Conservation (phyloP, 768 basidiomycete genomes). For the Hygrocybe punicea region DNA sequence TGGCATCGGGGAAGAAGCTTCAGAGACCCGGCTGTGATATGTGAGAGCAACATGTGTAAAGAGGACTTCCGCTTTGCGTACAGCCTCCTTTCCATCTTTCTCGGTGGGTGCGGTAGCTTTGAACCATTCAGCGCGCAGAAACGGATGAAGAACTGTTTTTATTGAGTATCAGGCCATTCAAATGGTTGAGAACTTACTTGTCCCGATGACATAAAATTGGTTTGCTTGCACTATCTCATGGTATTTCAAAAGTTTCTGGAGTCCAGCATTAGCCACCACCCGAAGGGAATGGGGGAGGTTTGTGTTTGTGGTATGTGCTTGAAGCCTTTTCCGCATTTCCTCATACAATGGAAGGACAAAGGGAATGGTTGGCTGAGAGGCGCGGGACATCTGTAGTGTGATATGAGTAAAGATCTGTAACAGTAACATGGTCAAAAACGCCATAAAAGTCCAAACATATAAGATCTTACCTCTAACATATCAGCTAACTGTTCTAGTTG, state of each 20-base stretch:
- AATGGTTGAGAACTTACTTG: conserved; percentile 19
- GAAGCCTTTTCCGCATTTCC: conserved; percentile 23
- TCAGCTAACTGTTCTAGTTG: no score
- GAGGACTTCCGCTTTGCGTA: not conserved
- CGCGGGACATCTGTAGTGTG: conserved; percentile 26
- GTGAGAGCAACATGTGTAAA: conserved; percentile 3
- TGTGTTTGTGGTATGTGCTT: not conserved
- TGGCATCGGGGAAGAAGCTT: not conserved
- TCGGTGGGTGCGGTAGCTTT: conserved; percentile 1
- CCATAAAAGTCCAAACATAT: no score
- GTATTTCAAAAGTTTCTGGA: conserved; percentile 29
- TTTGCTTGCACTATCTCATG: conserved; percentile 16
- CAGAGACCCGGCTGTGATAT: not conserved
- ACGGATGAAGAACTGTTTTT: conserved; percentile 26
- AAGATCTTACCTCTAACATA: conserved; percentile 3
- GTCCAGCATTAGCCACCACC: conserved; percentile 19
- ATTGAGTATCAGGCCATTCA: not conserved
- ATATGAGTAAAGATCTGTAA: conserved; percentile 32
- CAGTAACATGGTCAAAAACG: not conserved
- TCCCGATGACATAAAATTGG: conserved; percentile 29
- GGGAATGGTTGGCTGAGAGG: conserved; percentile 26
- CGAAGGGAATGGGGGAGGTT: conserved; percentile 11
- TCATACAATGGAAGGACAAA: conserved; percentile 32
- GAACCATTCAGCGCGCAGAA: conserved; percentile 24
- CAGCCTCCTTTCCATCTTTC: not conserved